Evolutionary conservation across 106 monocot genomes (phyloP).

Genomic region (Allium sativum): DNA sequence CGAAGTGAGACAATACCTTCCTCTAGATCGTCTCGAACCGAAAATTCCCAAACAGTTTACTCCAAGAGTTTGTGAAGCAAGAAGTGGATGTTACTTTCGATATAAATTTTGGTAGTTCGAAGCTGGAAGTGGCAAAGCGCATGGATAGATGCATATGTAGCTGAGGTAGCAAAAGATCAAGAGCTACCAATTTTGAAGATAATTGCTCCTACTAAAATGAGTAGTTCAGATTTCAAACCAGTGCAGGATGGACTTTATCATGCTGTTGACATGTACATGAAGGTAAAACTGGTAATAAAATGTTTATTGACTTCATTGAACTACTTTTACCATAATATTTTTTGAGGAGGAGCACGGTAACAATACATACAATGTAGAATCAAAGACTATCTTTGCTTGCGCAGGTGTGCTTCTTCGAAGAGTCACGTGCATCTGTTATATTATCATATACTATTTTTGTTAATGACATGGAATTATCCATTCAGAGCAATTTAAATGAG

Average conservation of each 20-base stretch:
- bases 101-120: slow-evolving; percentile 10
- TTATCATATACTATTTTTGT: slow-evolving; percentile 17
- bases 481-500: no score
- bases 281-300: slow-evolving; percentile 4
- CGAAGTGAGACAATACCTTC: no score
- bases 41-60: no score
- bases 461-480: no score
- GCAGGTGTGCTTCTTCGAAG: slow-evolving; percentile 30
- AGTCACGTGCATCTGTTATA: slow-evolving; percentile 8
- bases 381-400: slow-evolving; percentile 35
- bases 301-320: neutral
- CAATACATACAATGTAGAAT: slow-evolving; percentile 23
- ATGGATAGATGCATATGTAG: slow-evolving; percentile 29
- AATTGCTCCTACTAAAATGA: slow-evolving; percentile 21
- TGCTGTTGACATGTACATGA: slow-evolving; percentile 34
- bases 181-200: slow-evolving; percentile 18
- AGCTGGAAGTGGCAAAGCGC: slow-evolving; percentile 20
- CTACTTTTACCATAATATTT: neutral
- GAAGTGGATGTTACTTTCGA: neutral
- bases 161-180: slow-evolving; percentile 21
- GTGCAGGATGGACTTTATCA: slow-evolving; percentile 35
- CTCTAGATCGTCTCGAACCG: no score
- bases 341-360: slow-evolving; percentile 18
- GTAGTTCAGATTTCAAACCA: slow-evolving; percentile 19
- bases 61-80: slow-evolving; percentile 25